Base-by-base conservation (phyloP, 768 basidiomycete genomes). In the Boletus huronensis region DNA sequence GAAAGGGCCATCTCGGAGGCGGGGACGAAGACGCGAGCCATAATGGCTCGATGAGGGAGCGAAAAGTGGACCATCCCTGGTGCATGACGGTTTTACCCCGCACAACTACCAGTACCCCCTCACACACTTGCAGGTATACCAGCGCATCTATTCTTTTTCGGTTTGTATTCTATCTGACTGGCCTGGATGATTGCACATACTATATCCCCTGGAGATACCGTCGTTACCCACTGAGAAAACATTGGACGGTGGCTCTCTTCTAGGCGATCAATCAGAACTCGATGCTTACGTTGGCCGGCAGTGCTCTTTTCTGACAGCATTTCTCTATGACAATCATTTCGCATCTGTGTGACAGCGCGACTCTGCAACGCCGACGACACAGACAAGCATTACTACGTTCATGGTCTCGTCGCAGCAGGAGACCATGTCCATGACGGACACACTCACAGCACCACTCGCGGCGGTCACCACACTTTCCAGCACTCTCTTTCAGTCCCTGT, bases 1-100 rank as follows among this genome's bases (percentile, higher is more conserved):
- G 84, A 88, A 66, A 75, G 71, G 50, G 88, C 85, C 25, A 71
- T 93, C 35, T 77, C 75, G 38, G 89, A 91, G 44, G 91, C 90
- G 31, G 84, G 82, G 40, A 62, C 75, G 55, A 91, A 88, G 74
- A 90, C 90, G 1, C 83, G 84, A 65, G 85, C 87, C 35, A 93
- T 93, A 55, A 88, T 91, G 85, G 87, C 88, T 13, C 80, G 83
- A 54, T 87, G 75, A 75, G 70, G 64, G 52, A 21, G 19, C 2
- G 40, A 45, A 53, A 50, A 36, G 11, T n/a, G 14, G 9, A 40
- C 31, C 42, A 21, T 47, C 25, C 16, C 26, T 26, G 36, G 47
- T 40, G 39, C 43, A 49, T 23, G 38, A 52, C 21, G 35, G 43
- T 46, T 47, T 53, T 61, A 55, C 45, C 48, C 57, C 32, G 4